A percentile compares a stretch with the other conserved stretches of the same genome.
These are phyloP conservation scores for Hemisphaericaspora lyxosophila DNA, from an alignment of 1,139 yeast species.

Conservation along the genomic window DNA sequence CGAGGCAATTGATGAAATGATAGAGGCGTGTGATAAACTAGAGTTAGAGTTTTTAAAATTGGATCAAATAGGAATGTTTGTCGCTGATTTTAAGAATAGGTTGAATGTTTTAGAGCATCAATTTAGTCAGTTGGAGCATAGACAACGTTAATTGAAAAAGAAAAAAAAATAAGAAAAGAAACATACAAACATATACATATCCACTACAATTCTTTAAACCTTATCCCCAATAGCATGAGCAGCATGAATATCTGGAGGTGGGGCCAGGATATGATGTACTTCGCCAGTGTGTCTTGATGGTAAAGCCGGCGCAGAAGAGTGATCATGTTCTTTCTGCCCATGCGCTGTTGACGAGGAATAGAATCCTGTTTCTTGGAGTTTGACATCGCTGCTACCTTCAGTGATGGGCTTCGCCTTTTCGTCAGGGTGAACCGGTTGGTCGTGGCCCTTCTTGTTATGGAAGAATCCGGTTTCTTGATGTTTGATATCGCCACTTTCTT, in stretches of 20 bases:
- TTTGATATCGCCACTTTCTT: no score
- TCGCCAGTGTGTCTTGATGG: constrained; percentile 7
- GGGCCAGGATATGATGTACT: constrained; percentile 4
- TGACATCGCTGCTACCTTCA: background rate
- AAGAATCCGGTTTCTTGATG: no score
- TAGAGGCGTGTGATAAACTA: constrained; percentile 52
- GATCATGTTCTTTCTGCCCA: no score
- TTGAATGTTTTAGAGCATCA: constrained; percentile 26
- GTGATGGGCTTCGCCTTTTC: background rate
- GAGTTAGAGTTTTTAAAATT: constrained; percentile 66
- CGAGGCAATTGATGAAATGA: constrained; percentile 37
- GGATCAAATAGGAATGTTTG: constrained; percentile 59
- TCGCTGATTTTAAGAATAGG: constrained; percentile 37
- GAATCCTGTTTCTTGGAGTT: background rate
- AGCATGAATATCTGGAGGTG: constrained; percentile 31
- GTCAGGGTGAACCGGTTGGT: no score
- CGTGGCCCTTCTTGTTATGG: no score
- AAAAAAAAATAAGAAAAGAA: no score
- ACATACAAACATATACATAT: no score
- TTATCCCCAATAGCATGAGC: constrained; percentile 29
- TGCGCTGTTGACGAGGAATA: background rate
- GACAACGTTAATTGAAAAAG: no score
- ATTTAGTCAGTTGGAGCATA: constrained; percentile 14
- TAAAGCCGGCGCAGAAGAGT: background rate
- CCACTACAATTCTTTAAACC: constrained; percentile 34